These are phyloP conservation scores for Heliocybe sulcata DNA, from an alignment of 1,284 basidiomycete genomes.

Conservation along the genomic window DNA sequence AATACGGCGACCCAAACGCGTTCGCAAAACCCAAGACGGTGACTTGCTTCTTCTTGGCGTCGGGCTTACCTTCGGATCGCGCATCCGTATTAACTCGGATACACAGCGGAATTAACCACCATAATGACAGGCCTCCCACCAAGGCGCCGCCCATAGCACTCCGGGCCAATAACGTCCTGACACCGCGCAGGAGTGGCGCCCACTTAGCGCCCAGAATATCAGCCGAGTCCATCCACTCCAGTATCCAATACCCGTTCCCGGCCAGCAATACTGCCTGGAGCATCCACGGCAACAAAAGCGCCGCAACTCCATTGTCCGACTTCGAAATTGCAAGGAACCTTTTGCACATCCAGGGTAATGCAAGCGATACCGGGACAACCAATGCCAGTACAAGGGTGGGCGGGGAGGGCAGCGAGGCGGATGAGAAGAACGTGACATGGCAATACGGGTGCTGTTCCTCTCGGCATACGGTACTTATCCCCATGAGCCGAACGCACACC, in stretches of 20 bases:
- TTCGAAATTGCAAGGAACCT: slow-evolving; percentile 60
- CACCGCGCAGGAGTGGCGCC: slow-evolving; percentile 34
- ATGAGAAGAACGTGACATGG: slow-evolving; percentile 80
- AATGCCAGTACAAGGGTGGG: slow-evolving; percentile 52
- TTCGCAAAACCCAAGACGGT: slow-evolving; percentile 86
- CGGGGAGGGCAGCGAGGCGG: slow-evolving; percentile 57
- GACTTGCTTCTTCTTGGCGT: slow-evolving; percentile 35
- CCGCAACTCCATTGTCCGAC: slow-evolving; percentile 70
- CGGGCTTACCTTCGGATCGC: slow-evolving; percentile 5
- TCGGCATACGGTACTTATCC: slow-evolving; percentile 78
- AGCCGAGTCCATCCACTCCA: slow-evolving; percentile 72
- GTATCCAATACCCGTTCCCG: slow-evolving; percentile 64
- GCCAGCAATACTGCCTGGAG: slow-evolving; percentile 52
- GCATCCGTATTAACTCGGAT: slow-evolving; percentile 44
- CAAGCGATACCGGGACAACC: slow-evolving; percentile 45
- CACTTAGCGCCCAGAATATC: slow-evolving; percentile 32
- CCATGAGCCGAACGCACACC: slow-evolving; percentile 67
- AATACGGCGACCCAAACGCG: slow-evolving; percentile 81
- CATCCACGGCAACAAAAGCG: slow-evolving; percentile 51
- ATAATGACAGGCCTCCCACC: slow-evolving; percentile 52
- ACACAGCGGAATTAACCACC: slow-evolving; percentile 69
- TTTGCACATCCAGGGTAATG: slow-evolving; percentile 53
- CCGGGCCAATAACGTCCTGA: slow-evolving; percentile 60
- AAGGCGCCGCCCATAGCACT: slow-evolving; percentile 43
- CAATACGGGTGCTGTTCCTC: slow-evolving; percentile 94